Evolutionary conservation across 768 basidiomycete genomes (phyloP).

Genomic region (Mycena filopes): DNA sequence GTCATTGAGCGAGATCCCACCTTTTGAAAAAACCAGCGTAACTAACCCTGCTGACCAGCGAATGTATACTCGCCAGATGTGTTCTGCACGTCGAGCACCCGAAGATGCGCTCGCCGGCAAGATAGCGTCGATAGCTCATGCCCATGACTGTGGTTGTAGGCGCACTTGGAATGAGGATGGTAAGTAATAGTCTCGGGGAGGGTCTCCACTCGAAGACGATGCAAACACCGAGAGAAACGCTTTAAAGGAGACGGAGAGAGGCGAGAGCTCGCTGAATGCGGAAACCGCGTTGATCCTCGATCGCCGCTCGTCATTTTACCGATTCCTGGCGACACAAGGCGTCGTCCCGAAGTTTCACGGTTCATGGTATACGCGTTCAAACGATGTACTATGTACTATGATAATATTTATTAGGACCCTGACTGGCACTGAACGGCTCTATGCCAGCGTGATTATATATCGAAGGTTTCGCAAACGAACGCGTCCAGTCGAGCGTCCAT

Average conservation of each 20-base stretch:
- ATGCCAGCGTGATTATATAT: too few species aligned
- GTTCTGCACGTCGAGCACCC: constrained; percentile 90
- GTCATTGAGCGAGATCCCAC: constrained; percentile 31
- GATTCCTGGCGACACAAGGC: neutral
- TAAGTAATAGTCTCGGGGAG: constrained; percentile 45
- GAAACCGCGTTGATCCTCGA: neutral
- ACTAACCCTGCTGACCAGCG: constrained; percentile 89
- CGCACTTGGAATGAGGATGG: constrained; percentile 32
- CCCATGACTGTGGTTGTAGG: constrained; percentile 67
- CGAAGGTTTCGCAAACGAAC: neutral
- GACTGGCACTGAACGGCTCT: too few species aligned
- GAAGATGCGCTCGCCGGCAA: constrained; percentile 86
- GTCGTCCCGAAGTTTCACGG: too few species aligned
- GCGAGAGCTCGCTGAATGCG: constrained; percentile 25
- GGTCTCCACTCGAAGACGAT: neutral
- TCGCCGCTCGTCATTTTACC: neutral
- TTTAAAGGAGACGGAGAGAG: constrained; percentile 1
- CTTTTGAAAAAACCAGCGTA: neutral
- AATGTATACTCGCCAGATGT: constrained; percentile 90
- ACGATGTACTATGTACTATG: too few species aligned
- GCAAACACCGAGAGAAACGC: neutral
- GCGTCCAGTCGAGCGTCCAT: neutral
- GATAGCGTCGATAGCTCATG: constrained; percentile 89
- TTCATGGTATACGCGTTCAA: too few species aligned
- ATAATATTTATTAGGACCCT: too few species aligned